These are phyloP conservation scores for Colletotrichum sp. DNA, from an alignment of 2,329 filamentous ascomycete genomes.

Conservation along the genomic window DNA sequence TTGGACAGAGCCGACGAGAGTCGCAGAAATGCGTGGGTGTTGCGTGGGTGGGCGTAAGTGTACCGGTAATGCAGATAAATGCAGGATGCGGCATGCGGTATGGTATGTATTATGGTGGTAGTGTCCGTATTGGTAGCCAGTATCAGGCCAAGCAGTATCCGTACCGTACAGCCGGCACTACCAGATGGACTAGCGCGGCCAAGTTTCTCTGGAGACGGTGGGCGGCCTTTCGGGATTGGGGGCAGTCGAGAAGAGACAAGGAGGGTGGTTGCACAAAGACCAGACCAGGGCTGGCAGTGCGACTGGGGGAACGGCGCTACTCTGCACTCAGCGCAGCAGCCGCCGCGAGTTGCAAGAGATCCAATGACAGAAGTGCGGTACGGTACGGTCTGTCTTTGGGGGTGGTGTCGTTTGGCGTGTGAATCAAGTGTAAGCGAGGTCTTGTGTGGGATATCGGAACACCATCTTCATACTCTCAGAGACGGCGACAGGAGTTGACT, in stretches of 20 bases:
- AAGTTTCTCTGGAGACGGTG: constrained; percentile 8
- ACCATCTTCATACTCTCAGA: background rate
- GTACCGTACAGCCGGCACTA: constrained; percentile 14
- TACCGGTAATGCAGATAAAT: background rate
- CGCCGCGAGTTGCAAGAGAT: background rate
- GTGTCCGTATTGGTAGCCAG: background rate
- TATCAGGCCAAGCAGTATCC: background rate
- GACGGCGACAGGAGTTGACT: background rate
- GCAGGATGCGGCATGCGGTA: constrained; percentile 3
- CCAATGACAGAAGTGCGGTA: background rate
- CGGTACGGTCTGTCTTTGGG: background rate
- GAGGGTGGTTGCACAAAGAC: constrained; percentile 14
- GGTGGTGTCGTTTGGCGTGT: background rate
- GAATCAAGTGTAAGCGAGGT: background rate
- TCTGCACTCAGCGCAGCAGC: background rate
- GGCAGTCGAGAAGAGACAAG: background rate
- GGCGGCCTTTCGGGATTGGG: background rate
- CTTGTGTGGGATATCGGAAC: background rate
- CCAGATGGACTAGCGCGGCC: background rate
- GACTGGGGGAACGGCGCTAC: background rate
- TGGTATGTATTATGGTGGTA: background rate
- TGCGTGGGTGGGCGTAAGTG: background rate
- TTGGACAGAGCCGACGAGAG: background rate
- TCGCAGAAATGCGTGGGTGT: background rate
- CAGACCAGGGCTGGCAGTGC: constrained; percentile 2